These are phyloP conservation scores for Aspergillus eucalypticola DNA, from an alignment of 2,329 filamentous ascomycete species.

Conservation along the genomic window DNA sequence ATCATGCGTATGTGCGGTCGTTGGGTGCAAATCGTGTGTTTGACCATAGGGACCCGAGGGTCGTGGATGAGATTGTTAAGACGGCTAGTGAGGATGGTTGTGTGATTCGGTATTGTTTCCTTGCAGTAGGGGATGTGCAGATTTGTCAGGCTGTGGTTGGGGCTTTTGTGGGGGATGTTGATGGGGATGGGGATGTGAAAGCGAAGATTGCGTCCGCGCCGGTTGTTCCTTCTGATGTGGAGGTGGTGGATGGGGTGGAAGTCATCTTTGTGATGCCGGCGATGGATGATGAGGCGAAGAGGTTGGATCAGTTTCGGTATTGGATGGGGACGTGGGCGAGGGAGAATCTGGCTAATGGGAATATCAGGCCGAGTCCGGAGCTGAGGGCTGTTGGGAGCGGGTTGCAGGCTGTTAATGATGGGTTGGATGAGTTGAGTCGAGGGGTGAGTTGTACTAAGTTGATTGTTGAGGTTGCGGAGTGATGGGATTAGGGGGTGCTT, in stretches of 20 bases:
- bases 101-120: slow-evolving; percentile 45
- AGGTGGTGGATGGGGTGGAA: slow-evolving; percentile 37
- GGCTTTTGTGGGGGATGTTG: slow-evolving; percentile 25
- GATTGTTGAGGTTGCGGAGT: slow-evolving; percentile 43
- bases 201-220: slow-evolving; percentile 45
- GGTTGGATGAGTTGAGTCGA: slow-evolving; percentile 36
- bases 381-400: slow-evolving; percentile 41
- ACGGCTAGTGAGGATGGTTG: slow-evolving; percentile 41
- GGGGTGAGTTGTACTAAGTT: slow-evolving; percentile 50
- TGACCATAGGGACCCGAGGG: slow-evolving; percentile 37
- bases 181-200: neutral
- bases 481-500: neutral
- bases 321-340: slow-evolving; percentile 45
- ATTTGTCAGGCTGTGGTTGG: slow-evolving; percentile 43
- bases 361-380: slow-evolving; percentile 44
- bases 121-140: slow-evolving; percentile 41
- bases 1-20: slow-evolving; percentile 35
- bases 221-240: slow-evolving; percentile 30
- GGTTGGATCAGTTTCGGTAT: slow-evolving; percentile 41
- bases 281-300: slow-evolving; percentile 31
- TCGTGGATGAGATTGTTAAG: slow-evolving; percentile 35
- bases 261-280: slow-evolving; percentile 44
- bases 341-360: slow-evolving; percentile 33
- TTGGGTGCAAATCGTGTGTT: slow-evolving; percentile 43
- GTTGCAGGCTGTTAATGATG: slow-evolving; percentile 40